Conservation (phyloP, 2,329 filamentous ascomycete genomes). For the Leptodontidium sp. region DNA sequence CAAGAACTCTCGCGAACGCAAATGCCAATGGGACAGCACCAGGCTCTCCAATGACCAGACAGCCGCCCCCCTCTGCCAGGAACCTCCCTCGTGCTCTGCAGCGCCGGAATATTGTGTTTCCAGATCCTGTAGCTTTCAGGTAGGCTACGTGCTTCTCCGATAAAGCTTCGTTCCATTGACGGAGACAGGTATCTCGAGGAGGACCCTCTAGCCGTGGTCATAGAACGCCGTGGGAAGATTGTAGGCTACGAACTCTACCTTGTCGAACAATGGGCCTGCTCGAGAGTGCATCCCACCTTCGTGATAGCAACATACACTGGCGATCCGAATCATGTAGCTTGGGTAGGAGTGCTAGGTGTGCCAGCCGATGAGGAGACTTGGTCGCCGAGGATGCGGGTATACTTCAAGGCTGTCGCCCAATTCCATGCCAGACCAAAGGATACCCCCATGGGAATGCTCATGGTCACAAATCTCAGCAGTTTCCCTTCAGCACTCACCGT, state of each 20-base stretch:
- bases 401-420: slow-evolving; percentile 86
- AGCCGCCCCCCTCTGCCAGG: slow-evolving; percentile 27
- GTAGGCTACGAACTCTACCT: slow-evolving; percentile 91
- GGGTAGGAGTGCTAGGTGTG: slow-evolving; percentile 82
- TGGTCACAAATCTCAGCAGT: slow-evolving; percentile 92
- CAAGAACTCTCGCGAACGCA: slow-evolving; percentile 19
- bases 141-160: slow-evolving; percentile 31
- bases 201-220: slow-evolving; percentile 76
- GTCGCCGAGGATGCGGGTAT: slow-evolving; percentile 80
- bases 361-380: slow-evolving; percentile 81
- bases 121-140: slow-evolving; percentile 71
- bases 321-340: slow-evolving; percentile 78
- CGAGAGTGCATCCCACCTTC: slow-evolving; percentile 86
- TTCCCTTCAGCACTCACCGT: slow-evolving; percentile 93
- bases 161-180: not conserved
- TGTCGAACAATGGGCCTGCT: slow-evolving; percentile 98
- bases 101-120: slow-evolving; percentile 68
- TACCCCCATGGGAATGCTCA: slow-evolving; percentile 82
- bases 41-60: slow-evolving; percentile 30
- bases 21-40: slow-evolving; percentile 31
- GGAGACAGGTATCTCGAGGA: slow-evolving; percentile 78
- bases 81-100: slow-evolving; percentile 38
- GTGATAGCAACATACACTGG: slow-evolving; percentile 94
- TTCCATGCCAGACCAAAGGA: slow-evolving; percentile 86
- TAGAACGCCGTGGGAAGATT: slow-evolving; percentile 75